A percentile compares a stretch with the other conserved stretches of the same genome.
phyloP scores from a whole-genome alignment of 177 flowering plant genomes.

The Tripterygium wilfordii region DNA sequence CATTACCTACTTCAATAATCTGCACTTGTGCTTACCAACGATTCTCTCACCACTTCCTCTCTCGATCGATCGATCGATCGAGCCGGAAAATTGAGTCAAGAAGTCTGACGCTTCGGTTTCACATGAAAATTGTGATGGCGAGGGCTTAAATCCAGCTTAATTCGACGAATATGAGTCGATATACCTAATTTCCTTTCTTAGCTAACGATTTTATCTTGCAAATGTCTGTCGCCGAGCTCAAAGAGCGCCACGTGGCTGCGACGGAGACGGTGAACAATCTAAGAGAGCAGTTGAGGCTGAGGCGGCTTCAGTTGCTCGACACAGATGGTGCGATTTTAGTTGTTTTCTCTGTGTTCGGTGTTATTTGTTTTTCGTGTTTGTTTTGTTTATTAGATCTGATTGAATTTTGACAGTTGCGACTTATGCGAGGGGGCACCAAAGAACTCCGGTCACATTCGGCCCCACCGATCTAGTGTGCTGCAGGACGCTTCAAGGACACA shows the following conservation, averaged over 20 bases:
- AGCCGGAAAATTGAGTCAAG: no score
- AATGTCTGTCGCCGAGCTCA: conserved; percentile 73
- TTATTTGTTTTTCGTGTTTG: no score
- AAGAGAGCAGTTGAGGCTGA: conserved; percentile 64
- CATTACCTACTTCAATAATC: no score
- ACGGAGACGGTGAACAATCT: conserved; percentile 51
- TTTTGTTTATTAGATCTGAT: conserved; percentile 5
- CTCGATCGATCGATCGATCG: no score
- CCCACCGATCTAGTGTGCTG: conserved; percentile 93
- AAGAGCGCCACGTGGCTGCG: conserved; percentile 67
- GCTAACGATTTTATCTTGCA: no score
- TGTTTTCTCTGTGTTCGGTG: not conserved
- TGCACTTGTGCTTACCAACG: no score
- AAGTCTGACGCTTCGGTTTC: no score
- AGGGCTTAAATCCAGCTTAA: no score
- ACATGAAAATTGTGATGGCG: no score
- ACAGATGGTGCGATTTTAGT: conserved; percentile 49
- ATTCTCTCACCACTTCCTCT: no score
- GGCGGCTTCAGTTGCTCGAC: conserved; percentile 67
- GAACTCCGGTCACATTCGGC: conserved; percentile 58
- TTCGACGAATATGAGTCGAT: no score
- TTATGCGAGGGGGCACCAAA: conserved; percentile 59
- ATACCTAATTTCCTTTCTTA: no score
- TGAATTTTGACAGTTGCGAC: conserved; percentile 48
- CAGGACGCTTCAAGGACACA: conserved; percentile 84